phyloP scores from a whole-genome alignment of 768 basidiomycete species.

The Rickenella mellea region DNA sequence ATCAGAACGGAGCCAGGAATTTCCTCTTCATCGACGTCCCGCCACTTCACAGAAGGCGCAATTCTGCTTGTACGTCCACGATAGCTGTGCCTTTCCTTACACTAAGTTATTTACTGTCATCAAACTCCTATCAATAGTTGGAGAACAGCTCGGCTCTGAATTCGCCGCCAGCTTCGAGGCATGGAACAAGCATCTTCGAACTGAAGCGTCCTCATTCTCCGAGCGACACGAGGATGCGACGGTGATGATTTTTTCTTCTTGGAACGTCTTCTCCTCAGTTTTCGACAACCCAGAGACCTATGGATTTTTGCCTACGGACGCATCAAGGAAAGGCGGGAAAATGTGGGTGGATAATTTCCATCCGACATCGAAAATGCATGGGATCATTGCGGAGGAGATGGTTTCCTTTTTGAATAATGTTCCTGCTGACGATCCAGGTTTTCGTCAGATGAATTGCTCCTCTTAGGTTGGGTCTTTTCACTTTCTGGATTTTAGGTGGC shows the following conservation, averaged over 20 bases:
- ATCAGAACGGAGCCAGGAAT: conserved; percentile 14
- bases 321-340: conserved; percentile 22
- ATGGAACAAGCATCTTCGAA: conserved; percentile 38
- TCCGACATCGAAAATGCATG: conserved; percentile 41
- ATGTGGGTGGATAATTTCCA: conserved; percentile 48
- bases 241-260: conserved; percentile 39
- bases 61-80: background rate
- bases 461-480: no score
- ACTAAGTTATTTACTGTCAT: no score
- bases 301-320: conserved; percentile 28
- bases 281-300: conserved; percentile 34
- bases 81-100: no score
- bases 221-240: conserved; percentile 33
- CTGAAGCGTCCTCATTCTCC: conserved; percentile 26
- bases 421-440: no score
- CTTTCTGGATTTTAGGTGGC: no score
- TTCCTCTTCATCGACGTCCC: conserved; percentile 17
- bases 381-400: conserved; percentile 35
- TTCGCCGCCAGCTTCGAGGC: background rate
- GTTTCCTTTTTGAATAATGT: conserved; percentile 31
- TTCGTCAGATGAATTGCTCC: no score
- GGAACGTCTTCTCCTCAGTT: conserved; percentile 33
- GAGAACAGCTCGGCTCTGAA: no score
- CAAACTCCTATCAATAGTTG: no score
- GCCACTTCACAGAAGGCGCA: conserved; percentile 11